Evolutionary conservation across 345 rosid species (phyloP).

Genomic region (Camelina neglecta): DNA sequence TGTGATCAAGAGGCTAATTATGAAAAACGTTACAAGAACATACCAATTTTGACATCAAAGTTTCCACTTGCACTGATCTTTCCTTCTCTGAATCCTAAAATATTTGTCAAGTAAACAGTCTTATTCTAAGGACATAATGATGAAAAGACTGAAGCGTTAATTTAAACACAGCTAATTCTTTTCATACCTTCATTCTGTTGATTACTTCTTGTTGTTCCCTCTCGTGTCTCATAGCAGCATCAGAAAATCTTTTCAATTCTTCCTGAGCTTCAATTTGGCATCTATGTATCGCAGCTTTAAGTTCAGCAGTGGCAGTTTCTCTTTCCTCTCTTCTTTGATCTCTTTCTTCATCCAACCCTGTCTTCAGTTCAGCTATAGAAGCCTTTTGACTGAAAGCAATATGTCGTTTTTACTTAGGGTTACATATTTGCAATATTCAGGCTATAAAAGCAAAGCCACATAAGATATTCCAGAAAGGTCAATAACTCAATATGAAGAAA

Average conservation of each 20-base stretch:
- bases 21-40: slow-evolving; percentile 25
- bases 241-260: slow-evolving; percentile 67
- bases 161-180: slow-evolving; percentile 22
- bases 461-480: slow-evolving; percentile 14
- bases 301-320: slow-evolving; percentile 68
- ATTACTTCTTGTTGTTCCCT: slow-evolving; percentile 81
- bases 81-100: slow-evolving; percentile 77
- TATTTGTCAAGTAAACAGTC: slow-evolving; percentile 36
- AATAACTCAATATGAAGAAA: not conserved
- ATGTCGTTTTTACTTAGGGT: slow-evolving; percentile 5
- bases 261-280: slow-evolving; percentile 78
- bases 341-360: slow-evolving; percentile 78
- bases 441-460: slow-evolving; percentile 14
- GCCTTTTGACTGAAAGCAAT: slow-evolving; percentile 73
- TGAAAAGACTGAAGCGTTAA: not conserved
- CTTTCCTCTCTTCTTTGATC: slow-evolving; percentile 85
- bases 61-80: slow-evolving; percentile 75
- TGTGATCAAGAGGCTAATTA: not conserved
- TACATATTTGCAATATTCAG: slow-evolving; percentile 3
- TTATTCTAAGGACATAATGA: slow-evolving; percentile 28
- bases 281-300: slow-evolving; percentile 78
- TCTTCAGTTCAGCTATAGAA: slow-evolving; percentile 75
- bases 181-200: slow-evolving; percentile 78
- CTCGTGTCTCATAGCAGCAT: slow-evolving; percentile 67
- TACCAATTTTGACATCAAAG: slow-evolving; percentile 88